Conservation (phyloP, 306 rosid genomes). For the Lathyrus sativus region DNA sequence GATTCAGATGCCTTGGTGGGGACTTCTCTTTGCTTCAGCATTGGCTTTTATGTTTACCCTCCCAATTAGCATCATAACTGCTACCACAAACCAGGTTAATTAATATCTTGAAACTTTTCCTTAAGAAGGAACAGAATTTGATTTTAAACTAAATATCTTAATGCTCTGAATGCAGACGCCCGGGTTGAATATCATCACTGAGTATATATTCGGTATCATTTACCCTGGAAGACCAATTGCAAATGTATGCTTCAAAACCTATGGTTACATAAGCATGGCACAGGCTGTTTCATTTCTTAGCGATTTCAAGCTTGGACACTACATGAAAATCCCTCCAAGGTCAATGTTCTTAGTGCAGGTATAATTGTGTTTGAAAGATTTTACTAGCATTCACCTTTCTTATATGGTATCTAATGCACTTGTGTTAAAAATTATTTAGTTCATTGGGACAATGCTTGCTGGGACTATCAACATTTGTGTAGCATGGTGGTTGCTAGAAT, state of each 20-base stretch:
- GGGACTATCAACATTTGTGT: slow-evolving; percentile 65
- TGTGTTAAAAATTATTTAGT: slow-evolving; percentile 36
- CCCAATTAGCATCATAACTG: slow-evolving; percentile 81
- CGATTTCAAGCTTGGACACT: slow-evolving; percentile 88
- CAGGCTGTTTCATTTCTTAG: slow-evolving; percentile 80
- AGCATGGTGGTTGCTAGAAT: slow-evolving; percentile 63
- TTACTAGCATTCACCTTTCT: background rate
- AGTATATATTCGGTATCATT: slow-evolving; percentile 70
- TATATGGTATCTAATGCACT: background rate
- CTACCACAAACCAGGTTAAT: slow-evolving; percentile 86
- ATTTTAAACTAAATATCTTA: slow-evolving; percentile 19
- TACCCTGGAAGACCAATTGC: slow-evolving; percentile 78
- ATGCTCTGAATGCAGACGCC: slow-evolving; percentile 56
- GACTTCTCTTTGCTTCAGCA: slow-evolving; percentile 65
- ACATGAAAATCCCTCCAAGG: slow-evolving; percentile 83
- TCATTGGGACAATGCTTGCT: slow-evolving; percentile 62
- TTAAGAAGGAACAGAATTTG: background rate
- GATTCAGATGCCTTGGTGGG: slow-evolving; percentile 92
- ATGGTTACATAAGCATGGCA: slow-evolving; percentile 71
- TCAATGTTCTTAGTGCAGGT: slow-evolving; percentile 89
- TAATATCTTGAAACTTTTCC: slow-evolving; percentile 21
- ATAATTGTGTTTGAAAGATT: background rate
- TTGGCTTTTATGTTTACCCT: slow-evolving; percentile 70
- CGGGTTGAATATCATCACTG: slow-evolving; percentile 74
- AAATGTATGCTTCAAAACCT: slow-evolving; percentile 84